Base-by-base conservation (phyloP, 352 stramenopile genomes). In the Phytopythium vexans region DNA sequence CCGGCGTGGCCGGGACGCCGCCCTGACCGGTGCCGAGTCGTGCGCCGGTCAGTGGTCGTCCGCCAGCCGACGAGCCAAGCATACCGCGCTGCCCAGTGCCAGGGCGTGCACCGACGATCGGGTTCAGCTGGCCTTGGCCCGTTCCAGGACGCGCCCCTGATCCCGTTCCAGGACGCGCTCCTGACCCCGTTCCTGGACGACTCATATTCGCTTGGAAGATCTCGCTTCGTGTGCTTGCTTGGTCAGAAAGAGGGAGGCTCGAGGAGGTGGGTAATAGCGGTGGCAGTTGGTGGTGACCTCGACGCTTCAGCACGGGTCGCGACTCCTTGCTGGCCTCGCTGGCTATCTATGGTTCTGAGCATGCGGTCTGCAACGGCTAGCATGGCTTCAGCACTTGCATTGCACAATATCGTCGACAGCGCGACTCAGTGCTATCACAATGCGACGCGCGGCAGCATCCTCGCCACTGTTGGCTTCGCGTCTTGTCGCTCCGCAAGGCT, bases 1-100 rank as follows among this genome's bases (percentile, higher is more conserved):
- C 80, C 8, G 80, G 78, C 27, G 80, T 89, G 0, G 77, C 67
- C n/a, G 79, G 76, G 14, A 69, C 62, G 3, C 35, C 64, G 35
- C 77, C 72, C 44, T 85, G 76, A 1, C 61, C 60, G 27, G 65
- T 91, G 36, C 74, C 74, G 3, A 91, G 56, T 15, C 76, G 67
- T 0, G 33, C 27, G 7, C 75, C 78, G 2, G 77, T 88, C 8
- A 89, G 56, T 11, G 77, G 77, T 1, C 77, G 62, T 21, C 77
- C 70, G 8, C 67, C 70, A 8, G 76, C 74, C 4, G 79, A 73
- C 9, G 76, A 87, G 5, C 57, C 68, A 1, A 87, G 51, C 52
- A 72, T 60, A 12, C 44, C 60, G 41, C 73, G 77, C 59, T 88
- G 77, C 3, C 73, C 73, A 8, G 75, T 88, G 41, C 77, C 75